Conservation (phyloP, 148 eudicot genomes). For the Drosera capensis region DNA sequence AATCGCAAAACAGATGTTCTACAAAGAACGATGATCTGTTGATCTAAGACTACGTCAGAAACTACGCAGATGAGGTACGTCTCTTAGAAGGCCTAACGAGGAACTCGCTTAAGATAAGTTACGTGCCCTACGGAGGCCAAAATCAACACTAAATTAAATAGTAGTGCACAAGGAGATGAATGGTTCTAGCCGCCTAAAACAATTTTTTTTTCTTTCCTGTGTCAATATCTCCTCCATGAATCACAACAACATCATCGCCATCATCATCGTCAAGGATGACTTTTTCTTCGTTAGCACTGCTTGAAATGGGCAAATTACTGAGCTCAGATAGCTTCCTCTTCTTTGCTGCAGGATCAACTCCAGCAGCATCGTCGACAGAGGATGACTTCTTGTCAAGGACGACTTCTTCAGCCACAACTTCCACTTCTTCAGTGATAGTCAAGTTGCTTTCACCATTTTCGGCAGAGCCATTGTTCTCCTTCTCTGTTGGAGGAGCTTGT, state of each 20-base stretch:
- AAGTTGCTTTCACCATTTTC: slow-evolving; percentile 51
- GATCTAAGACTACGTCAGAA: too few species aligned
- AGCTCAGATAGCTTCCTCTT: slow-evolving; percentile 55
- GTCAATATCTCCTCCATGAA: slow-evolving; percentile 34
- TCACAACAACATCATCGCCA: slow-evolving; percentile 35
- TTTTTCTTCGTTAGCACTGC: slow-evolving; percentile 17
- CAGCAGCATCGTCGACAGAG: slow-evolving; percentile 20
- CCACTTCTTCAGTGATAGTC: slow-evolving; percentile 12
- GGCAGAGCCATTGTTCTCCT: slow-evolving; percentile 20
- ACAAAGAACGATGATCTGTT: too few species aligned
- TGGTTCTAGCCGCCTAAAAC: slow-evolving; percentile 8
- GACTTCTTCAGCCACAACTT: slow-evolving; percentile 21
- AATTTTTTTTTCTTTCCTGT: slow-evolving; percentile 34
- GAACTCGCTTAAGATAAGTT: too few species aligned
- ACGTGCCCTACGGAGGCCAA: too few species aligned
- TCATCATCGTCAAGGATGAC: slow-evolving; percentile 27
- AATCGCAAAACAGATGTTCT: too few species aligned
- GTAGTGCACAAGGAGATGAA: background rate
- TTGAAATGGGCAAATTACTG: slow-evolving; percentile 13
- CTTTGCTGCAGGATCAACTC: slow-evolving; percentile 24
- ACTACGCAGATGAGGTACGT: too few species aligned
- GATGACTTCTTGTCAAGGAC: too few species aligned
- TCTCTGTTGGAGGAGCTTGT: slow-evolving; percentile 26
- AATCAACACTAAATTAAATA: background rate
- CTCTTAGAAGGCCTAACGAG: too few species aligned